These are phyloP conservation scores for Prunella vulgaris DNA, from an alignment of 257 asterid genomes.

Conservation along the genomic window DNA sequence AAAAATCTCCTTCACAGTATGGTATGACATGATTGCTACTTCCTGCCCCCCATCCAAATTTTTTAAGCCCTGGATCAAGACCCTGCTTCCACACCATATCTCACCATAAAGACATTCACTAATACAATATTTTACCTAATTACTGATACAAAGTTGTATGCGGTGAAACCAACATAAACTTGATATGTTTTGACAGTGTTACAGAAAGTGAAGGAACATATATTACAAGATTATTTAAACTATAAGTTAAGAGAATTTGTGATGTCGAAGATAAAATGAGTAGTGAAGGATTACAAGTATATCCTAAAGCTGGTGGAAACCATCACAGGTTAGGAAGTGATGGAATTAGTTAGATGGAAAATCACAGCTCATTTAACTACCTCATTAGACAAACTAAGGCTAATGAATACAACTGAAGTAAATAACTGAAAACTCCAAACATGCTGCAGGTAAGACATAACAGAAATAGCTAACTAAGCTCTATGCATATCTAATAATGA, in stretches of 20 bases:
- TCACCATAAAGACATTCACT: not conserved
- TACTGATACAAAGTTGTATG: not conserved
- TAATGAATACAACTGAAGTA: not conserved
- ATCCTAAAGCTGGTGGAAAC: not conserved
- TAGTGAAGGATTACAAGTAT: not conserved
- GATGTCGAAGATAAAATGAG: not conserved
- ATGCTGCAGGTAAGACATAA: not conserved
- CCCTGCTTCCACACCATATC: not conserved
- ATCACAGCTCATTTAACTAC: not conserved
- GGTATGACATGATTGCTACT: not conserved
- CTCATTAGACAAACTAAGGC: not conserved
- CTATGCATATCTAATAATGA: not conserved
- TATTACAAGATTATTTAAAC: not conserved
- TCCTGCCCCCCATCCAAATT: not conserved
- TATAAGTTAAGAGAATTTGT: not conserved
- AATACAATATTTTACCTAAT: not conserved
- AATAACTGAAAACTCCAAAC: not conserved
- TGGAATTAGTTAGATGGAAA: not conserved
- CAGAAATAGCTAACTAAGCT: not conserved
- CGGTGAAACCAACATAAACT: not conserved
- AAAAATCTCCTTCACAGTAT: not conserved
- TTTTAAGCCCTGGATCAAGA: not conserved
- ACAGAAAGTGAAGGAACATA: not conserved
- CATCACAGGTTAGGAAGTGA: not conserved
- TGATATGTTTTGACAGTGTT: not conserved